Base-by-base conservation (phyloP, 352 stramenopile species). In the Phytophthora agathidicida region DNA sequence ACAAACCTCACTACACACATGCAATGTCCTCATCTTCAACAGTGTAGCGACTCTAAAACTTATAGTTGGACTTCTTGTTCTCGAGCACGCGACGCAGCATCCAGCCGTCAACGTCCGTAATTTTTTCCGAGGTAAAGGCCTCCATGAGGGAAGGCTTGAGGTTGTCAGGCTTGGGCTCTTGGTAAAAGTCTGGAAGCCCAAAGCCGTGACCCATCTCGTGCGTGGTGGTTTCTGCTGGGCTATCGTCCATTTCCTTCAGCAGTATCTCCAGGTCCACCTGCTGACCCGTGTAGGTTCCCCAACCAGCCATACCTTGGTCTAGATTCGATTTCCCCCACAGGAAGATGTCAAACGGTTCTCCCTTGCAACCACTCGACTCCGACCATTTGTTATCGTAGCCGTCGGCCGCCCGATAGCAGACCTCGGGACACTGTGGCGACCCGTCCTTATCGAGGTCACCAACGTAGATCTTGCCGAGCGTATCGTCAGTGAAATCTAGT, bases 131-230 rank as follows among this genome's bases (percentile, higher is more conserved):
- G 4, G 42, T 58, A 3, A 32, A 17, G 4, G 56, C 63, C 13
- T 57, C 43, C 57, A 68, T 65, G 27, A 72, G 23, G 13, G 8
- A 47, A 9, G 49, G 50, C 7, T 41, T 41, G 31, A 64, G 52
- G 39, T 65, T 51, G 22, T 28, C 28, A 13, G 60, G 60, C 13
- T 59, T 50, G 2, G 48, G 20, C 37, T 55, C 16, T 23, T 68
- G 24, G 44, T 67, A 60, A 9, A 67, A 61, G 28, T 56, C 59
- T 13, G 42, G 36, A 2, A 62, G 42, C 8, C 48, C 59, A 16
- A 67, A 72, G 6, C 54, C 55, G 47, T 62, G 61, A 11, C 64
- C 68, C 11, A 78, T 78, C 30, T 78, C 69, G 39, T 78, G 69
- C 1, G 60, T 44, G 3, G 75, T 60, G 19, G 73, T 70, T 7